Percentiles rank a stretch among this genome's conserved stretches.
Conservation (phyloP, 306 rosid species). For the Mimosa pudica region DNA sequence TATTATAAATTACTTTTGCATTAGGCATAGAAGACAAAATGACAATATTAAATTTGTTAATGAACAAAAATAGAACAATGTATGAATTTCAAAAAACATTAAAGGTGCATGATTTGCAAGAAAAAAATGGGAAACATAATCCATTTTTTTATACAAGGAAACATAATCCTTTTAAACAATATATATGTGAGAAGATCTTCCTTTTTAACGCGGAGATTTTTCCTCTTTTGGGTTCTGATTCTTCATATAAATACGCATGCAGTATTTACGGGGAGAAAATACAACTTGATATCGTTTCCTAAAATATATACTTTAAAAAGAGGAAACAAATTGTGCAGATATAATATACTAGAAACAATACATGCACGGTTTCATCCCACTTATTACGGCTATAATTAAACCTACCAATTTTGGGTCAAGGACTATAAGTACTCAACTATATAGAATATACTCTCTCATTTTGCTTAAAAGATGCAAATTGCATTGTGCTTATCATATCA, state of each 20-base stretch:
- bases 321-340: not conserved
- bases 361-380: not conserved
- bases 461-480: not conserved
- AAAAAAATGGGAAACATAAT: no score
- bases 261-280: not conserved
- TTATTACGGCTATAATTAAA: not conserved
- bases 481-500: not conserved
- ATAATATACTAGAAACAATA: not conserved
- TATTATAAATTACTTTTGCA: no score
- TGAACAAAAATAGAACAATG: no score
- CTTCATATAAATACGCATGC: not conserved
- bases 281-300: not conserved
- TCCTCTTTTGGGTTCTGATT: not conserved
- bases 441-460: not conserved
- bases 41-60: no score
- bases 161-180: not conserved
- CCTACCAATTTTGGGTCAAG: not conserved
- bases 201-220: not conserved
- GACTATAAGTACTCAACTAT: not conserved
- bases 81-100: no score
- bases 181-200: not conserved
- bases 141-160: not conserved
- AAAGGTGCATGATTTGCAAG: no score
- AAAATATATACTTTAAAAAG: not conserved
- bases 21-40: no score